Conservation (phyloP, 2,329 filamentous ascomycete genomes). For the Arthroderma sp. region DNA sequence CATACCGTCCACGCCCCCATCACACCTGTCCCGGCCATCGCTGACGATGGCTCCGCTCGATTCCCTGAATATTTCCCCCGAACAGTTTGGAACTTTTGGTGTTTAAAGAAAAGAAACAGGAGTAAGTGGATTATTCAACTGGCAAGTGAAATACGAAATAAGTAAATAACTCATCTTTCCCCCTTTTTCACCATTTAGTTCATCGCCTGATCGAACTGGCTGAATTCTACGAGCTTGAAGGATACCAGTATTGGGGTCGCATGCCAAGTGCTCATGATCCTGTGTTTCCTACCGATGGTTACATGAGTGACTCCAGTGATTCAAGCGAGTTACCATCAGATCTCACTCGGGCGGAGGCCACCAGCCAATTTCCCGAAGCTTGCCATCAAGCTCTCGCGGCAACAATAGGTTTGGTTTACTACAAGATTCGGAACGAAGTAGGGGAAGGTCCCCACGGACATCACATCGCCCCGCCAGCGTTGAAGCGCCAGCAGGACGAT, state of each 20-base stretch:
- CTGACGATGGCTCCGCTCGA: constrained; percentile 22
- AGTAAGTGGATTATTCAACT: constrained; percentile 17
- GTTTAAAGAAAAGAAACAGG: constrained; percentile 27
- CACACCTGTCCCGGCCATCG: constrained; percentile 23
- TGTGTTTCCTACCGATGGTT: constrained; percentile 17
- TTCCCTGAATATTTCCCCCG: constrained; percentile 27
- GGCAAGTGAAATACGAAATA: not conserved
- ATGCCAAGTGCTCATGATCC: constrained; percentile 19
- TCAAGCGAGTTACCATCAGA: constrained; percentile 24
- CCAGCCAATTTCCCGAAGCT: constrained; percentile 24
- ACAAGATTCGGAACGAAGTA: constrained; percentile 29
- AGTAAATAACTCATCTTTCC: constrained; percentile 3
- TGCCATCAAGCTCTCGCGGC: constrained; percentile 29
- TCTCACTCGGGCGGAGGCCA: constrained; percentile 24
- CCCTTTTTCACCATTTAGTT: constrained; percentile 16
- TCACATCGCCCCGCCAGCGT: constrained; percentile 17
- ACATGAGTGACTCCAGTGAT: constrained; percentile 25
- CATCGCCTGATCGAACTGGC: constrained; percentile 26
- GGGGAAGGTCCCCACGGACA: constrained; percentile 19
- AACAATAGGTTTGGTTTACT: constrained; percentile 27
- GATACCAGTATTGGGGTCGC: constrained; percentile 26
- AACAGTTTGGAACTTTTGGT: constrained; percentile 31
- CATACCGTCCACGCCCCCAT: constrained; percentile 26
- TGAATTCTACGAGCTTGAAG: constrained; percentile 28
- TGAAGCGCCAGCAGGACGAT: constrained; percentile 26